Conservation (phyloP, 108 stramenopile species). For the Discostella stelligeroides region DNA sequence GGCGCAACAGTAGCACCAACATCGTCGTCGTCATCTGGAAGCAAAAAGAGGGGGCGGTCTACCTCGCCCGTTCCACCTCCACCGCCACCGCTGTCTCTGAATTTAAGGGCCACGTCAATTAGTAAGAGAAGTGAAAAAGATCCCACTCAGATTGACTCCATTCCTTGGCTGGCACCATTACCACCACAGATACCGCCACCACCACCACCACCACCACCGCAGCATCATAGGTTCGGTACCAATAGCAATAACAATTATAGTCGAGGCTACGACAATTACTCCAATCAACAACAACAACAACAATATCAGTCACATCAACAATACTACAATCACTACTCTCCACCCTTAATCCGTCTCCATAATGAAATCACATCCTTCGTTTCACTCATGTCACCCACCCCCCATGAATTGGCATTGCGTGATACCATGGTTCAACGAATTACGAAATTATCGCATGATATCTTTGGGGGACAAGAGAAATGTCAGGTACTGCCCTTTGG, state of each 20-base stretch:
- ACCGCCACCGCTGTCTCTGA: too few species aligned
- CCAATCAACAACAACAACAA: not conserved
- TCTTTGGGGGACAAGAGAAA: slow-evolving; percentile 42
- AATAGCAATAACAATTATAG: slow-evolving; percentile 3
- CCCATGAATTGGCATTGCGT: slow-evolving; percentile 66
- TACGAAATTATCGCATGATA: slow-evolving; percentile 40
- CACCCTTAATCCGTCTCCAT: slow-evolving; percentile 84
- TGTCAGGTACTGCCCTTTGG: slow-evolving; percentile 88
- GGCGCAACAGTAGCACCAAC: too few species aligned
- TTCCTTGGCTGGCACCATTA: too few species aligned
- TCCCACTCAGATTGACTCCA: too few species aligned
- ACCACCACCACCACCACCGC: too few species aligned
- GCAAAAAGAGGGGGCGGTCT: too few species aligned
- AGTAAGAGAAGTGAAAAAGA: too few species aligned
- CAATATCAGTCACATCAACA: slow-evolving; percentile 5
- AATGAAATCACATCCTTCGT: slow-evolving; percentile 96
- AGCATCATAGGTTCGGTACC: slow-evolving; percentile 3
- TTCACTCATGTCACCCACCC: slow-evolving; percentile 80
- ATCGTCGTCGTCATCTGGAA: too few species aligned
- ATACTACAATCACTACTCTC: slow-evolving; percentile 24
- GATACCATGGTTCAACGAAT: slow-evolving; percentile 59
- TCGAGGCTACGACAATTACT: slow-evolving; percentile 12
- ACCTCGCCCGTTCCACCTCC: too few species aligned
- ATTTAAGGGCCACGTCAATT: too few species aligned
- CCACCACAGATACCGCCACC: too few species aligned